phyloP scores from a whole-genome alignment of 2,329 filamentous ascomycete genomes.

The Aspergillus felis region DNA sequence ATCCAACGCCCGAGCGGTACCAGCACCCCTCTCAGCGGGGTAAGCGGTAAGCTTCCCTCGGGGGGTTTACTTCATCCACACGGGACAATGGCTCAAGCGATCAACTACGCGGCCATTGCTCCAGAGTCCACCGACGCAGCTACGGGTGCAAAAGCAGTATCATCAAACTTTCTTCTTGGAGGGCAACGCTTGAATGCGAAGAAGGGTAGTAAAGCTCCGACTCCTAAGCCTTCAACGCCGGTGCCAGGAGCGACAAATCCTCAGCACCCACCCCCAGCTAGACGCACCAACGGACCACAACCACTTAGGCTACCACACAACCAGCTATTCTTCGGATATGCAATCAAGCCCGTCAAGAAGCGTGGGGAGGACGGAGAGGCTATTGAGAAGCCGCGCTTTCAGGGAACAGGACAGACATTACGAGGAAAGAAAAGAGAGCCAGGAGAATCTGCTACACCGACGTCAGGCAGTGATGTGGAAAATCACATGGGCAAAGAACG shows the following conservation, averaged over 20 bases:
- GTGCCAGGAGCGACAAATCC: constrained; percentile 55
- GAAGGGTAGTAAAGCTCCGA: constrained; percentile 71
- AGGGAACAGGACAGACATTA: constrained; percentile 79
- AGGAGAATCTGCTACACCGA: constrained; percentile 33
- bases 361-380: constrained; percentile 63
- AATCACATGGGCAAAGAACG: constrained; percentile 18
- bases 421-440: constrained; percentile 66
- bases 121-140: constrained; percentile 67
- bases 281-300: constrained; percentile 72
- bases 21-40: constrained; percentile 71
- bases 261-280: constrained; percentile 41
- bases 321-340: constrained; percentile 95
- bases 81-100: constrained; percentile 95
- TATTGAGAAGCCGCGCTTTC: constrained; percentile 67
- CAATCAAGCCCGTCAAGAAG: constrained; percentile 82
- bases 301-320: constrained; percentile 79
- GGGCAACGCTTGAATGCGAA: constrained; percentile 81
- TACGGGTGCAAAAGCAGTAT: constrained; percentile 57
- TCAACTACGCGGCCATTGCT: constrained; percentile 90
- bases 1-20: constrained; percentile 76
- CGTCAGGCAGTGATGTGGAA: constrained; percentile 33
- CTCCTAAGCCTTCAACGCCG: constrained; percentile 70
- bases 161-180: constrained; percentile 73
- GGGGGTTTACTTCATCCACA: constrained; percentile 77
- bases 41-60: constrained; percentile 58